Evolutionary conservation across 176 grass and related monocot genomes (phyloP).

Genomic region (Musa itinerans): DNA sequence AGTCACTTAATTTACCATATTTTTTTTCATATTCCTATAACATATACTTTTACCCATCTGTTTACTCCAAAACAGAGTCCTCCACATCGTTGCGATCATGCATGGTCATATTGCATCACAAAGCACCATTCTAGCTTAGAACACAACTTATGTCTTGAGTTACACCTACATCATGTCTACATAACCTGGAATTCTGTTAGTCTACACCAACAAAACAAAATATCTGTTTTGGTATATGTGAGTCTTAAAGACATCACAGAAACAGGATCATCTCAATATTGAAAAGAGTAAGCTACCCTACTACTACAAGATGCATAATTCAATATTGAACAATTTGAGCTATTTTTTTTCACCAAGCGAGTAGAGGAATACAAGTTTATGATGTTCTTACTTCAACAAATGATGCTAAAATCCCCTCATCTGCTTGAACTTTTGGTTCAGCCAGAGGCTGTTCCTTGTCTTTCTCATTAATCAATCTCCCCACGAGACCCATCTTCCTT

Average conservation of each 20-base stretch:
- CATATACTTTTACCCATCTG: neutral
- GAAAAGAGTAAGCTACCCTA: neutral
- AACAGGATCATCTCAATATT: neutral
- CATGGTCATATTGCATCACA: neutral
- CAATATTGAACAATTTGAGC: neutral
- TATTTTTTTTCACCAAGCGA: neutral
- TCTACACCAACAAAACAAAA: neutral
- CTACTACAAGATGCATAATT: neutral
- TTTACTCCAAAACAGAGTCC: neutral
- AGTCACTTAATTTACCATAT: no score
- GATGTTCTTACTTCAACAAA: neutral
- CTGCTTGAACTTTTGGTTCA: neutral
- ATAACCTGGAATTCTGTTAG: neutral
- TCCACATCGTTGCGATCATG: no score
- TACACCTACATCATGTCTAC: neutral
- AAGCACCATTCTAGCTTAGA: neutral
- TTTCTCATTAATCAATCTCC: conserved; percentile 32
- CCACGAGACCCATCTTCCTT: conserved; percentile 35
- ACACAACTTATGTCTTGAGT: neutral
- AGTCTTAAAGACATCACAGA: neutral
- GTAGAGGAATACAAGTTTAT: neutral
- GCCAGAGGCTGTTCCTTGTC: conserved; percentile 24
- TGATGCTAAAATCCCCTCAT: neutral
- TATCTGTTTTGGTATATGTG: neutral
- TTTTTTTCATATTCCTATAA: no score